These are phyloP conservation scores for Alternaria conjuncta DNA, from an alignment of 2,329 filamentous ascomycete genomes.

Conservation along the genomic window DNA sequence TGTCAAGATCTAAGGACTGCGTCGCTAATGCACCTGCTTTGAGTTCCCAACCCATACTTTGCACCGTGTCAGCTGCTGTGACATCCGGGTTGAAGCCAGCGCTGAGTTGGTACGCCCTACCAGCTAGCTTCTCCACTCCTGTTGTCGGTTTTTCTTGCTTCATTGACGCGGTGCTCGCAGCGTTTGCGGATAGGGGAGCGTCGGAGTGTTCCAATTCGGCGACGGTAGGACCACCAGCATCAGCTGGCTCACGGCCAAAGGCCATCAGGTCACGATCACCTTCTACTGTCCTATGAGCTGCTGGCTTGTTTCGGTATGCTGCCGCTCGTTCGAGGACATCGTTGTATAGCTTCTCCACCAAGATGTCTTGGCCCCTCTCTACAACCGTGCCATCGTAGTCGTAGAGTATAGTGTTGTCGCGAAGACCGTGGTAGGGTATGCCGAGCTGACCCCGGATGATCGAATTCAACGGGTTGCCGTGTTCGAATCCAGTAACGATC, in stretches of 20 bases:
- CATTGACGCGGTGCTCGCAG: conserved; percentile 51
- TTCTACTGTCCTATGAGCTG: conserved; percentile 73
- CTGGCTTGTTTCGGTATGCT: conserved; percentile 82
- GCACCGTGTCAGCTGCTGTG: conserved; percentile 78
- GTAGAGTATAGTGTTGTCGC: conserved; percentile 84
- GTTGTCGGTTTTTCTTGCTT: conserved; percentile 57
- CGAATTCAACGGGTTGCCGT: conserved; percentile 91
- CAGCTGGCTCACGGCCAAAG: conserved; percentile 75
- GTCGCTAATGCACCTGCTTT: conserved; percentile 65
- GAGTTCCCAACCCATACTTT: conserved; percentile 81
- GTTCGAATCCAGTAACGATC: conserved; percentile 96
- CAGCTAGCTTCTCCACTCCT: conserved; percentile 67
- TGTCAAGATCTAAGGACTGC: conserved; percentile 74
- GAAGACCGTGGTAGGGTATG: conserved; percentile 82
- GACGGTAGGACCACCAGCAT: conserved; percentile 68
- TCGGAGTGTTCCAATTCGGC: conserved; percentile 74
- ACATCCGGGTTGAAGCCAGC: conserved; percentile 71
- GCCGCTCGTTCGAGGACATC: conserved; percentile 92
- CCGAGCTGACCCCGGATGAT: conserved; percentile 90
- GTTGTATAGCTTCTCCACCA: conserved; percentile 92
- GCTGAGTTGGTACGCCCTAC: conserved; percentile 71
- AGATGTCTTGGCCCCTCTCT: conserved; percentile 76
- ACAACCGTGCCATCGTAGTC: conserved; percentile 81
- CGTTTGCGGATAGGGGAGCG: conserved; percentile 55
- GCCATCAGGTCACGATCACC: conserved; percentile 84